A percentile compares a stretch with the other conserved stretches of the same genome.
phyloP scores from a whole-genome alignment of 2,329 filamentous ascomycete species.

The Monosporascus sp. region DNA sequence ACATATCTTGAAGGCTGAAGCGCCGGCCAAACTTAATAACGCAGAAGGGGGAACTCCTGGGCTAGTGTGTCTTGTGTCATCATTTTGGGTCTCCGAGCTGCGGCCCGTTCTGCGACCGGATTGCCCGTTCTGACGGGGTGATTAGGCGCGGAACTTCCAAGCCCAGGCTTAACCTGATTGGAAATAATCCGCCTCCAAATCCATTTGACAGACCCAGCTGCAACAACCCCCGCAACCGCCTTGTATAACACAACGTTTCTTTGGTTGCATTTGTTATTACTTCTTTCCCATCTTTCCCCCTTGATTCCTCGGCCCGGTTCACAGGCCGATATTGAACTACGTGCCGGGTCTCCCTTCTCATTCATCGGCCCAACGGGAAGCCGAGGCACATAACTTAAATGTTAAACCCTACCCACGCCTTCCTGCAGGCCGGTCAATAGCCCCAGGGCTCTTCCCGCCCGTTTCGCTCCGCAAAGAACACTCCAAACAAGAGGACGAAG shows the following conservation, averaged over 20 bases:
- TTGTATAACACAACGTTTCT: constrained; percentile 2
- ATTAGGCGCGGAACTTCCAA: constrained; percentile 19
- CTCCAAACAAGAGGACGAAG: background rate
- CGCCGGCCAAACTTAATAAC: background rate
- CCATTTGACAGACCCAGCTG: constrained; percentile 2
- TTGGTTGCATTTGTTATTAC: background rate
- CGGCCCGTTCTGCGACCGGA: constrained; percentile 29
- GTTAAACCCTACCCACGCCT: background rate
- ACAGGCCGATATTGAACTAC: background rate
- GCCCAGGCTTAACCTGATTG: constrained; percentile 23
- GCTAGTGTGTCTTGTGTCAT: constrained; percentile 15
- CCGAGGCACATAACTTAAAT: background rate
- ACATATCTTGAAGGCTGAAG: background rate
- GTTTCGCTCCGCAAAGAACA: background rate
- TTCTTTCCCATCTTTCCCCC: background rate
- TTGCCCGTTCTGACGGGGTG: constrained; percentile 26
- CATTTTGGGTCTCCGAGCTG: constrained; percentile 26
- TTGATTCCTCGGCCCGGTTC: background rate
- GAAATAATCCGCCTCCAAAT: constrained; percentile 19
- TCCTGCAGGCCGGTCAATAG: background rate
- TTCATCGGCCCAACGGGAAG: background rate
- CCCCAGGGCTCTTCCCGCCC: background rate
- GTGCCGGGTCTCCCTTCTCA: background rate
- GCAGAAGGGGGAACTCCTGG: background rate
- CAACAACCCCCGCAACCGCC: background rate